Base-by-base conservation (phyloP, 257 asterid genomes). In the Penstemon barbatus region DNA sequence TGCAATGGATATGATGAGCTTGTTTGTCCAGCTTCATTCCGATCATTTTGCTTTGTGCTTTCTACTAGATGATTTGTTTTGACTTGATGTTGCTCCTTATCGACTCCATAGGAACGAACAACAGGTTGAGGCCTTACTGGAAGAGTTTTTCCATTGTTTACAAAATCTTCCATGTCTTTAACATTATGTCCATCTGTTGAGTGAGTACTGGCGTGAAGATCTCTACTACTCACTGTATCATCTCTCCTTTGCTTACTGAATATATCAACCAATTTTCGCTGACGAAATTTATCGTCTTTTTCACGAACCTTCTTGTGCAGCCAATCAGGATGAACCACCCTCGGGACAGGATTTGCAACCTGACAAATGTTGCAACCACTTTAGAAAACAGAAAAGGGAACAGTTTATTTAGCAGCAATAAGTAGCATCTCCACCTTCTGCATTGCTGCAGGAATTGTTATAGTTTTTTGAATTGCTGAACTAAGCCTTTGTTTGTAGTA, bases 251-350 rank as follows among this genome's bases (percentile, higher is more conserved):
- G 70, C n/a, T 75, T 77, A 65, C 79, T 75, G 82, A 93, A 93
- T 15, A 93, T 84, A 83, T 93, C 99, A 77, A 78, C 87, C 85
- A 94, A 75, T 67, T 94, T 94, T 68, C 87, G 76, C 71, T 94
- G 99, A 70, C 97, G 96, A 81, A 85, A 91, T 80, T 87, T 94
- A 79, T 94, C 99, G 59, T 90, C 99, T 71, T 94, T 93, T 78
- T 94, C 99, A 70, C 96, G 97, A 69, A 94, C 95, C 84, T 83
- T 94, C 84, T 89, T 94, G 87, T 94, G 95, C 74, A 94, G 84
- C 99, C 99, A 94, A 74, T 94, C 99, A 56, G 99, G 99, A 86
- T 94, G 99, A 83, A 81, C 76, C 77, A 94, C 99, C 84, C 99
- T 85, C n/a, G 99, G 97, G 60, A 94, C 99, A 82, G 99, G 99